Evolutionary conservation across 2,329 filamentous ascomycete genomes (phyloP).

Genomic region (Colletotrichum sidae): DNA sequence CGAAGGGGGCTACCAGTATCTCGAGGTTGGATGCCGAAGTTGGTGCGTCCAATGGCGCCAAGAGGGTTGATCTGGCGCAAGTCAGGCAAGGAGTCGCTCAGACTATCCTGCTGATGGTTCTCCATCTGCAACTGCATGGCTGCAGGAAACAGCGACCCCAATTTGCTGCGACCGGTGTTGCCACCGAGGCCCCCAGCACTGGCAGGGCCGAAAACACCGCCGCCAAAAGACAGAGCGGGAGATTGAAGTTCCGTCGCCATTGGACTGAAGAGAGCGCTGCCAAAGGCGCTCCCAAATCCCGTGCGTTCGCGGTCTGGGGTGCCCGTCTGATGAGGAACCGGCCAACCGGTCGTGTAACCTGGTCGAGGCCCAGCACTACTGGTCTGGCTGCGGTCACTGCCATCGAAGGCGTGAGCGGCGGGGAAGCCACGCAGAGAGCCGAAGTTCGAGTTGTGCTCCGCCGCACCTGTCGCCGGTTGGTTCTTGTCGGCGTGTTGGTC

Average conservation of each 20-base stretch:
- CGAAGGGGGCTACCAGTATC: constrained; percentile 72
- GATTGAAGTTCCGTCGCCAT: constrained; percentile 80
- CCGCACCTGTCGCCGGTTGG: constrained; percentile 62
- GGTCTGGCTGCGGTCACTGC: constrained; percentile 91
- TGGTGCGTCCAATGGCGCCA: constrained; percentile 74
- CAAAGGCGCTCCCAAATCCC: constrained; percentile 71
- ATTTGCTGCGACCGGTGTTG: constrained; percentile 82
- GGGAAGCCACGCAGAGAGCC: constrained; percentile 65
- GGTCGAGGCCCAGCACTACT: constrained; percentile 83
- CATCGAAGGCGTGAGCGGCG: constrained; percentile 65
- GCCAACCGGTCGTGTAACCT: constrained; percentile 75
- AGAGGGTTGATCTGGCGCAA: constrained; percentile 71
- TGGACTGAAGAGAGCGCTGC: constrained; percentile 82
- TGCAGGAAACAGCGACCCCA: constrained; percentile 87
- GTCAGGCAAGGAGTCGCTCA: constrained; percentile 69
- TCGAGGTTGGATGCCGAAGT: constrained; percentile 64
- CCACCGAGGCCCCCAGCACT: constrained; percentile 67
- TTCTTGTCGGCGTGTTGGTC: constrained; percentile 60
- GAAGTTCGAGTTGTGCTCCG: constrained; percentile 62
- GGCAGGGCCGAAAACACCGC: constrained; percentile 75
- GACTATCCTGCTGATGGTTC: constrained; percentile 71
- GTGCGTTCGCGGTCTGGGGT: constrained; percentile 75
- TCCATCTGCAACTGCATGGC: constrained; percentile 95
- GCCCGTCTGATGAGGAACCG: constrained; percentile 69
- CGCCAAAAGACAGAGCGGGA: constrained; percentile 72